Percentiles rank a stretch among this genome's conserved stretches.
Evolutionary conservation across 805 yeast species (phyloP).

Genomic region (Lachancea sp.): DNA sequence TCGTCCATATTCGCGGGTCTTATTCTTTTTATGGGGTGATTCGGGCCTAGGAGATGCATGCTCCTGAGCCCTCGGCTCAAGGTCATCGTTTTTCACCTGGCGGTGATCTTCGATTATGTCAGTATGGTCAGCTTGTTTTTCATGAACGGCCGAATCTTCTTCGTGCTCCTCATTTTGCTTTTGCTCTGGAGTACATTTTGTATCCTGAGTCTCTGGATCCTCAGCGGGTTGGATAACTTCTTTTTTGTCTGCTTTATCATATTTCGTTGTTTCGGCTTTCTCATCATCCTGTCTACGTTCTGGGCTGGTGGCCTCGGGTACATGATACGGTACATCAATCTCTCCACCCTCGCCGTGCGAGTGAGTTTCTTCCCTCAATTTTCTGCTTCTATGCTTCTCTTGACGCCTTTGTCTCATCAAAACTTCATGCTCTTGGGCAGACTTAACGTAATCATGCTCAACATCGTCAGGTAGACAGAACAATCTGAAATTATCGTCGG

Average conservation of each 20-base stretch:
- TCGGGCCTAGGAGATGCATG: not conserved
- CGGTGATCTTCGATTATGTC: too few relatives aligned
- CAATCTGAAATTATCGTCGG: constrained; percentile 65
- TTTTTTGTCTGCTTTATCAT: too few relatives aligned
- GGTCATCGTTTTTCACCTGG: not conserved
- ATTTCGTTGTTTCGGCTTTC: too few relatives aligned
- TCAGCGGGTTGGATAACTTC: too few relatives aligned
- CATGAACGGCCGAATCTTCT: too few relatives aligned
- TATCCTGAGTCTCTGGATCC: too few relatives aligned
- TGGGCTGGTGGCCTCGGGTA: too few relatives aligned
- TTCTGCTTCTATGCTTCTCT: constrained; percentile 14
- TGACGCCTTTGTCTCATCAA: constrained; percentile 44
- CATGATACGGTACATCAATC: not conserved
- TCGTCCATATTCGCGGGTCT: constrained; percentile 12
- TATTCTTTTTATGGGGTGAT: not conserved
- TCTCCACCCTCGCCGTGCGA: not conserved
- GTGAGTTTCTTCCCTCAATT: constrained; percentile 3
- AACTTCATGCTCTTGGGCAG: constrained; percentile 66
- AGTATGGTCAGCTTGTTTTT: too few relatives aligned
- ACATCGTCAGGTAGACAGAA: constrained; percentile 63
- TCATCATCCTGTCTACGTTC: too few relatives aligned
- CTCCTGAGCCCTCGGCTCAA: not conserved
- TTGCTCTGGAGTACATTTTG: too few relatives aligned
- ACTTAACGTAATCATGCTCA: constrained; percentile 67
- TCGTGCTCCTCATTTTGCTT: too few relatives aligned